phyloP scores from a whole-genome alignment of 1,139 yeast species.

The Pneumocystis carinii region DNA sequence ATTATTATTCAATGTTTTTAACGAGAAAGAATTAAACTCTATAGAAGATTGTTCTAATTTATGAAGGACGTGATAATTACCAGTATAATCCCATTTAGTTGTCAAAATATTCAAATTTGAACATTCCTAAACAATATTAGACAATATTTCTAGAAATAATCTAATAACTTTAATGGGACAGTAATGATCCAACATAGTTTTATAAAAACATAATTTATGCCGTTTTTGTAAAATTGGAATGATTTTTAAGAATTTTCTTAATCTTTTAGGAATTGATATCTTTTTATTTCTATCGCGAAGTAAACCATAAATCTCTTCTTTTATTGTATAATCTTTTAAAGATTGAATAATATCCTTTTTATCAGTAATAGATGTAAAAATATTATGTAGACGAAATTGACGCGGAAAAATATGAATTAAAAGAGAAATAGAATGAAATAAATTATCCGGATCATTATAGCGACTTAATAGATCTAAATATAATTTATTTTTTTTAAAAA shows the following conservation, averaged over 20 bases:
- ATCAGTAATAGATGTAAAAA: constrained; percentile 9
- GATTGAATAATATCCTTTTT: constrained; percentile 4
- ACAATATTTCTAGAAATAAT: background rate
- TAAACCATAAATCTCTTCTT: background rate
- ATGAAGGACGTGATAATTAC: background rate
- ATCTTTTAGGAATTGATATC: constrained; percentile 5
- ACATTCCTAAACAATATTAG: background rate
- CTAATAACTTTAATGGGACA: constrained; percentile 12
- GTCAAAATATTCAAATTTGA: background rate
- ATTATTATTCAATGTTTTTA: constrained; percentile 3
- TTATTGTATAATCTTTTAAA: constrained; percentile 4
- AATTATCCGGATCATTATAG: background rate
- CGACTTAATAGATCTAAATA: constrained; percentile 3
- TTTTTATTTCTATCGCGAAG: background rate
- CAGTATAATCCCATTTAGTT: background rate
- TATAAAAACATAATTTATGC: constrained; percentile 15
- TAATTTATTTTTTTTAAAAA: background rate
- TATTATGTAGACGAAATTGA: constrained; percentile 11
- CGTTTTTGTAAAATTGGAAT: constrained; percentile 8
- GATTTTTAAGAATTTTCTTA: constrained; percentile 7
- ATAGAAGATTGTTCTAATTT: constrained; percentile 3
- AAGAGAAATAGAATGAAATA: constrained; percentile 6
- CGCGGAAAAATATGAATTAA: constrained; percentile 13
- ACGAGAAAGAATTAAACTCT: constrained; percentile 3
- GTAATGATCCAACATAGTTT: constrained; percentile 14